phyloP scores from a whole-genome alignment of 2,329 filamentous ascomycete genomes.

The Colletotrichum lindemuthianum region DNA sequence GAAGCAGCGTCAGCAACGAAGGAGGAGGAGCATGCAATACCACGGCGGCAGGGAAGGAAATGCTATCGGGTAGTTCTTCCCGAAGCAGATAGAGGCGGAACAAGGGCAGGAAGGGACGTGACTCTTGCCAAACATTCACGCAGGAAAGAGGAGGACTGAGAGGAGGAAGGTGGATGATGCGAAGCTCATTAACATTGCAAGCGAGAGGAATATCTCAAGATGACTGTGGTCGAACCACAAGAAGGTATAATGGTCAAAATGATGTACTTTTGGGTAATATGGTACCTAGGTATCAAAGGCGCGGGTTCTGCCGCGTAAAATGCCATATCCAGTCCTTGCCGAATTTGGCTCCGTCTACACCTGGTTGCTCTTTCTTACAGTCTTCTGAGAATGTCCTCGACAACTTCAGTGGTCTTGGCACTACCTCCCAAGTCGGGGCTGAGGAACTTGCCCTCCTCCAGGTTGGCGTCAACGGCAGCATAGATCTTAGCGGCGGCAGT shows the following conservation, averaged over 20 bases:
- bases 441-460: slow-evolving; percentile 83
- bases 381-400: slow-evolving; percentile 86
- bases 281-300: slow-evolving; percentile 26
- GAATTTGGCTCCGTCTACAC: neutral
- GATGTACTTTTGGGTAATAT: slow-evolving; percentile 28
- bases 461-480: slow-evolving; percentile 87
- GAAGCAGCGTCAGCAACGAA: no score
- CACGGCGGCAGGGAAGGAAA: no score
- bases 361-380: slow-evolving; percentile 61
- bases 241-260: neutral
- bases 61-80: no score
- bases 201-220: no score
- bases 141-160: neutral
- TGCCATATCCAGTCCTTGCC: slow-evolving; percentile 28
- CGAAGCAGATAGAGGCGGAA: no score
- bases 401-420: slow-evolving; percentile 85
- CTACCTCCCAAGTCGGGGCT: slow-evolving; percentile 91
- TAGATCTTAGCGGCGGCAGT: slow-evolving; percentile 90
- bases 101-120: no score
- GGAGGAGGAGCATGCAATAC: no score
- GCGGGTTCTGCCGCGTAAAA: slow-evolving; percentile 14
- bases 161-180: neutral
- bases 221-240: neutral
- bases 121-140: neutral
- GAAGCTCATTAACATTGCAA: neutral